Base-by-base conservation (phyloP, 345 rosid genomes). In the Carallia brachiata region DNA sequence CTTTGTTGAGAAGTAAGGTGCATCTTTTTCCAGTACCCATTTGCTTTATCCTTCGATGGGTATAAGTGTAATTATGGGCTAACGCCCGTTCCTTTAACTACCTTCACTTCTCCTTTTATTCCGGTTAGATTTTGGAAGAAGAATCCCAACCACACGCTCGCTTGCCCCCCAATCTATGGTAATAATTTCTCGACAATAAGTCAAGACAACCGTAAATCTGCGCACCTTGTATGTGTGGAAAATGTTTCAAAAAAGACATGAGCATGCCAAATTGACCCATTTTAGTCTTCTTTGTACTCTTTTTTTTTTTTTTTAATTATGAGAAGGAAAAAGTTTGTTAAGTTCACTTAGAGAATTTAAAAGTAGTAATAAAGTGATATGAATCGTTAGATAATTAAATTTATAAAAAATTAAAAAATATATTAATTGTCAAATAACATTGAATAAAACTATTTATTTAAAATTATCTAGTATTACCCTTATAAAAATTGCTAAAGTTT, bases 1-100 rank as follows among this genome's bases (percentile, higher is more conserved):
- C 76, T 78, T 73, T 65, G 53, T 67, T 71, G 63, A 61, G 63
- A 52, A 65, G 56, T 57, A 48, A 68, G 6, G 6, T 12, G 44
- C 36, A 37, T 68, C 67, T 66, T 79, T 58, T 47, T 58, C 10
- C 34, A 31, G 40, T 44, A 52, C 55, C 19, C 44, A 56, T 3
- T 39, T 60, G 31, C 12, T 44, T 13, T 67, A 67, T 44, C 19
- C 27, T 9, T 0, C 1, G 7, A 48, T 28, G 66, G 57, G 9
- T 56, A 13, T 56, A 23, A 23, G 27, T 73, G 69, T 70, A 62
- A 62, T 70, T 63, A 70, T 67, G 62, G n/a, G 34, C 63, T 31
- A 70, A 57, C 60, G 72, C 70, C 70, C 57, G 47, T 61, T 59
- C 23, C 63, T 61, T 18, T 47, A 55, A 52, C 68, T 50, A 65